Evolutionary conservation across 2,329 filamentous ascomycete genomes (phyloP).

Genomic region (Calonectria montana): DNA sequence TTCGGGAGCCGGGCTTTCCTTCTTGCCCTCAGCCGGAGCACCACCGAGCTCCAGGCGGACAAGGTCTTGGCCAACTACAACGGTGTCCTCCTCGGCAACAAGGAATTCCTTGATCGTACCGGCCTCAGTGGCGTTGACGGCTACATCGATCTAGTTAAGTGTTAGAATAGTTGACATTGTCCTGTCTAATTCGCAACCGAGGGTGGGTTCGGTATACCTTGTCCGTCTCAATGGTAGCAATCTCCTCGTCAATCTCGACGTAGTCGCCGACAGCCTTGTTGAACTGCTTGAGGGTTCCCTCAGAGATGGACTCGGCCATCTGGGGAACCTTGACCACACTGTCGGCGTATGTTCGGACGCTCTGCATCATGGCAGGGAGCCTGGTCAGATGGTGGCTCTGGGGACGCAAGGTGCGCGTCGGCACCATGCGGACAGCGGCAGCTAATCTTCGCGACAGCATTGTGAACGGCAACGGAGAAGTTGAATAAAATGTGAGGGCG

Average conservation of each 20-base stretch:
- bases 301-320: conserved; percentile 99
- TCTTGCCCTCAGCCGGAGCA: conserved; percentile 52
- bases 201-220: conserved; percentile 70
- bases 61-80: conserved; percentile 92
- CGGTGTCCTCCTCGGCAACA: conserved; percentile 93
- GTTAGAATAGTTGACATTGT: not conserved
- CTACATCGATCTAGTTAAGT: conserved; percentile 83
- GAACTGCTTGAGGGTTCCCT: conserved; percentile 97
- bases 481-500: no score
- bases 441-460: conserved; percentile 59
- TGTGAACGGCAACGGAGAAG: conserved; percentile 21
- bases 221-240: conserved; percentile 98
- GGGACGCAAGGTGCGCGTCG: conserved; percentile 53
- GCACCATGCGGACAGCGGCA: conserved; percentile 56
- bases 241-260: conserved; percentile 96
- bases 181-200: not conserved
- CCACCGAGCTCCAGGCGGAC: conserved; percentile 86
- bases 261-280: conserved; percentile 92
- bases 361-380: conserved; percentile 65
- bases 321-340: conserved; percentile 91
- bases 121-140: conserved; percentile 92
- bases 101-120: conserved; percentile 93
- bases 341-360: conserved; percentile 77
- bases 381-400: conserved; percentile 47
- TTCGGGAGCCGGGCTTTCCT: conserved; percentile 47